Conservation (phyloP, 1,284 basidiomycete species). For the Tetrapyrgos nigripes region DNA sequence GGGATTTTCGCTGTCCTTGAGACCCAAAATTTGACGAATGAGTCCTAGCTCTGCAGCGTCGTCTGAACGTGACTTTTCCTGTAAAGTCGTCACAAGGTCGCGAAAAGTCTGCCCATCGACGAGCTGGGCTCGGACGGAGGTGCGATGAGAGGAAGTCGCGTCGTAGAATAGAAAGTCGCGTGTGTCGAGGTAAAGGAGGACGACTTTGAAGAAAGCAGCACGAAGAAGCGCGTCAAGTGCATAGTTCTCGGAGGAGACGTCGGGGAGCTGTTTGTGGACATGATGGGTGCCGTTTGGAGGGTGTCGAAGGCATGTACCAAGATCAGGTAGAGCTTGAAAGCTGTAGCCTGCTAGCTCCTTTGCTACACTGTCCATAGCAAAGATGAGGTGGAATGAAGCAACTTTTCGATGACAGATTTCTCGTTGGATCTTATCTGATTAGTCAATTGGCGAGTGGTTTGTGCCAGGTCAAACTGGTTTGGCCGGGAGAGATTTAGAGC, state of each 20-base stretch:
- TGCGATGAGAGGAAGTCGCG: background rate
- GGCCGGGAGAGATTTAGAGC: background rate
- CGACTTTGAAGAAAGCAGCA: slow-evolving; percentile 12
- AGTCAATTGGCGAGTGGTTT: background rate
- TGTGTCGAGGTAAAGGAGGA: slow-evolving; percentile 14
- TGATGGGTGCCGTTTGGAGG: slow-evolving; percentile 4
- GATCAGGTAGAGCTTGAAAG: slow-evolving; percentile 19
- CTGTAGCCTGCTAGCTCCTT: slow-evolving; percentile 7
- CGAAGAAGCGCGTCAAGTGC: background rate
- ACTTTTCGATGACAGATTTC: slow-evolving; percentile 18
- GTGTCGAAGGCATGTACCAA: slow-evolving; percentile 15
- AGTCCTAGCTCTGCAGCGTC: background rate
- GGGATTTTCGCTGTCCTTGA: slow-evolving; percentile 9
- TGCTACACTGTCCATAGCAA: background rate
- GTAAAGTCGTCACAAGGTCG: background rate
- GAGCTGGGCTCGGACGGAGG: slow-evolving; percentile 5
- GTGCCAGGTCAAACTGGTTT: background rate
- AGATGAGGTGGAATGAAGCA: background rate
- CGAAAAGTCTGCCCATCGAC: background rate
- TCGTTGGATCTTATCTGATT: background rate
- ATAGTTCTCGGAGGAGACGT: background rate
- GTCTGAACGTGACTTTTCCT: slow-evolving; percentile 16
- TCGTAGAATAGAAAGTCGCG: slow-evolving; percentile 14
- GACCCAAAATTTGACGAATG: background rate
- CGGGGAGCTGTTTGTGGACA: background rate